Conservation (phyloP, 345 rosid genomes). For the Syzygium grande region DNA sequence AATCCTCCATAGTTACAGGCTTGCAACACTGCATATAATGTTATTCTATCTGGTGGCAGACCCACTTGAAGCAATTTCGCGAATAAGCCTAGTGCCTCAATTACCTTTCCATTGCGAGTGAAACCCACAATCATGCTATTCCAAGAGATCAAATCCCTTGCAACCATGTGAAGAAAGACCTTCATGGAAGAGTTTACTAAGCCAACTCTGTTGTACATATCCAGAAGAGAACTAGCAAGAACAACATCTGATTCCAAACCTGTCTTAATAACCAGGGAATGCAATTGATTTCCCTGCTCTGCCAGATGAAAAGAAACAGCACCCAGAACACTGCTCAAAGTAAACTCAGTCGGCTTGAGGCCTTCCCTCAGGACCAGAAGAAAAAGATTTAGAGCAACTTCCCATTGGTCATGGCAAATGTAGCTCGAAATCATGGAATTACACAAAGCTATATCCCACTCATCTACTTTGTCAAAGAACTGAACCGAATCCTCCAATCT, state of each 20-base stretch:
- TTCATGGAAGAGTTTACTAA: constrained; percentile 31
- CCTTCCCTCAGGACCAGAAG: constrained; percentile 24
- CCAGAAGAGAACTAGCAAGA: constrained; percentile 54
- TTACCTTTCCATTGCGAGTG: constrained; percentile 30
- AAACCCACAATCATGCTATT: constrained; percentile 60
- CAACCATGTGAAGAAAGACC: constrained; percentile 30
- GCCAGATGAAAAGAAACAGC: constrained; percentile 24
- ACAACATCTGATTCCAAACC: constrained; percentile 42
- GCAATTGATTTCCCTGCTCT: constrained; percentile 53
- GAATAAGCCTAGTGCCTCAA: constrained; percentile 37
- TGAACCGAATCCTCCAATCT: constrained; percentile 62
- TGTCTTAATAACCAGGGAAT: constrained; percentile 48
- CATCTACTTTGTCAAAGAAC: constrained; percentile 35
- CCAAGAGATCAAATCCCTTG: constrained; percentile 58
- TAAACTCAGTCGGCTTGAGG: constrained; percentile 46
- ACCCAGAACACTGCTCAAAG: constrained; percentile 46
- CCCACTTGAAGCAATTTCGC: constrained; percentile 24
- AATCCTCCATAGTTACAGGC: constrained; percentile 57
- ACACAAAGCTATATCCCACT: constrained; percentile 43
- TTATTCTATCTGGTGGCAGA: constrained; percentile 46
- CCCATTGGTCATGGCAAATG: constrained; percentile 41
- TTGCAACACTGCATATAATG: constrained; percentile 43
- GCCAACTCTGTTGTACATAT: constrained; percentile 57
- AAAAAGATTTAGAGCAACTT: constrained; percentile 13
- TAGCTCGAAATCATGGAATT: constrained; percentile 59